Conservation (phyloP, 2,329 filamentous ascomycete genomes). For the Monosporascus sp. region DNA sequence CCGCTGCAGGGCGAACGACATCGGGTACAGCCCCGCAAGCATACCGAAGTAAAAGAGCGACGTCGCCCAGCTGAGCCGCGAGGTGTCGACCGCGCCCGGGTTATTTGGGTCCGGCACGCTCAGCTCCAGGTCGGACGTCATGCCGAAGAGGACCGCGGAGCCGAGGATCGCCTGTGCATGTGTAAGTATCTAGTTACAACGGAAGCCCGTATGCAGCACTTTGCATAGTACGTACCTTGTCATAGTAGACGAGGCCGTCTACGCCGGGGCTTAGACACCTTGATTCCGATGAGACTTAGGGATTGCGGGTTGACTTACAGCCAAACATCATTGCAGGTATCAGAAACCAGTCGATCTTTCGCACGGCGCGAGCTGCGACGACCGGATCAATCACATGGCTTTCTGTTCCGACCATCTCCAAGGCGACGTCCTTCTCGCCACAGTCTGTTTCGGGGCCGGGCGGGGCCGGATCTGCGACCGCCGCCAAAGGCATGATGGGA, state of each 20-base stretch:
- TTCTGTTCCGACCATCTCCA: slow-evolving; percentile 55
- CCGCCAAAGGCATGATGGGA: neutral
- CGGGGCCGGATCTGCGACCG: neutral
- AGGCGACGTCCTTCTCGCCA: slow-evolving; percentile 47
- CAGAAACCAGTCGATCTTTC: slow-evolving; percentile 63
- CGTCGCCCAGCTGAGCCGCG: slow-evolving; percentile 69
- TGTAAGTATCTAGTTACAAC: neutral
- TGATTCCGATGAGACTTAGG: no score
- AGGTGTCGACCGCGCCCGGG: slow-evolving; percentile 58
- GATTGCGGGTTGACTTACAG: slow-evolving; percentile 21
- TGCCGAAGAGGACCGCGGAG: slow-evolving; percentile 67
- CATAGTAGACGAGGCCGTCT: slow-evolving; percentile 65
- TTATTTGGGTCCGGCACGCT: slow-evolving; percentile 40
- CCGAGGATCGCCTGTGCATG: neutral
- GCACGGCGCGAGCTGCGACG: slow-evolving; percentile 50
- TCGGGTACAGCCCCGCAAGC: slow-evolving; percentile 67
- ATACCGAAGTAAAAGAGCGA: slow-evolving; percentile 78
- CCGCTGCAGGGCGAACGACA: slow-evolving; percentile 65
- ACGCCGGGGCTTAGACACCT: neutral
- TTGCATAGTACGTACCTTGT: slow-evolving; percentile 43
- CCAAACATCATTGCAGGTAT: slow-evolving; percentile 62
- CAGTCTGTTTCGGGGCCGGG: neutral
- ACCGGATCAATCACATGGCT: slow-evolving; percentile 48
- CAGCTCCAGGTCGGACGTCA: slow-evolving; percentile 64
- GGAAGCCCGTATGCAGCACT: neutral